Conservation (phyloP, 768 basidiomycete species). For the Boletus sp. region DNA sequence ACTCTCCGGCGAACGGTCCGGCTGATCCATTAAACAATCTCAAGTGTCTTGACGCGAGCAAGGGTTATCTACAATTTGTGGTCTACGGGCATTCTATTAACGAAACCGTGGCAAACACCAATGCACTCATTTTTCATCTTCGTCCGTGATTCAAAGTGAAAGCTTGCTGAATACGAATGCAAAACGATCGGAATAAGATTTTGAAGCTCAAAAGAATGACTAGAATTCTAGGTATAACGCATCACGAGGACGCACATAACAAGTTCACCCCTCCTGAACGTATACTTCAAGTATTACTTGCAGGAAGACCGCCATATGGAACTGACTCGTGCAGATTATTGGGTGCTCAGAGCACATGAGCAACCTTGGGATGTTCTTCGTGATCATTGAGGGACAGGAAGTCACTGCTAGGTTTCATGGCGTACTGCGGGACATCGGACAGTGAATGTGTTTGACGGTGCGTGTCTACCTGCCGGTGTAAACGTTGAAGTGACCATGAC, state of each 20-base stretch:
- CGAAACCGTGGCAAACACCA: not conserved
- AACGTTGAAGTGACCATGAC: not conserved
- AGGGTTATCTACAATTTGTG: not conserved
- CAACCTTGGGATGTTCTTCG: slow-evolving; percentile 14
- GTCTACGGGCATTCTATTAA: not conserved
- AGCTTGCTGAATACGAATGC: not conserved
- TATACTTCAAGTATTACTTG: not conserved
- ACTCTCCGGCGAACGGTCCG: not conserved
- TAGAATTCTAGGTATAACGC: not conserved
- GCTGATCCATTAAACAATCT: not conserved
- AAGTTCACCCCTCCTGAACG: not conserved
- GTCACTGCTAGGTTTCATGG: slow-evolving; percentile 21
- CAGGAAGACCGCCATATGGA: not conserved
- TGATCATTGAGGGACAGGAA: slow-evolving; percentile 23
- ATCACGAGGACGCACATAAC: not conserved
- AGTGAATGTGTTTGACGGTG: slow-evolving; percentile 24
- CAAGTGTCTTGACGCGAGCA: not conserved
- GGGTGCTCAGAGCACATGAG: slow-evolving; percentile 11
- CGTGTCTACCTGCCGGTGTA: slow-evolving; percentile 26
- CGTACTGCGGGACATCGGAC: slow-evolving; percentile 22
- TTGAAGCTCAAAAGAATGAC: slow-evolving; percentile 9
- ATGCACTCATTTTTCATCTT: not conserved
- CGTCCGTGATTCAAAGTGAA: not conserved
- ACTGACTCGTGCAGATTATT: not conserved
- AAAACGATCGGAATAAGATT: not conserved